These are phyloP conservation scores for Astrothelium macrocarpum DNA, from an alignment of 495 filamentous ascomycete genomes.

Conservation along the genomic window DNA sequence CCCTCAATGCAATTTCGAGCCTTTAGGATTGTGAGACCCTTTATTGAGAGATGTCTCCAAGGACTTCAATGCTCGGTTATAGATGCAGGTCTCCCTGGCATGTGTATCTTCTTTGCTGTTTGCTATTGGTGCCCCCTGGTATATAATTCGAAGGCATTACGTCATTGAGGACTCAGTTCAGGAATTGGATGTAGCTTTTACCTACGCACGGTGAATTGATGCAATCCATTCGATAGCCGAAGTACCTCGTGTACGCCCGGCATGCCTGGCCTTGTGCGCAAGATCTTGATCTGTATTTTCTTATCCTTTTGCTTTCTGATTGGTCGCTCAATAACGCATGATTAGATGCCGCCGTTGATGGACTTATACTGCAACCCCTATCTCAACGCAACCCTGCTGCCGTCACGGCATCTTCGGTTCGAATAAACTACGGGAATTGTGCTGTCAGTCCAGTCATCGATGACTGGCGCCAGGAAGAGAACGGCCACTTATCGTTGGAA, in stretches of 20 bases:
- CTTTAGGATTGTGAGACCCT: no score
- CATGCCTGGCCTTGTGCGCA: slow-evolving; percentile 15
- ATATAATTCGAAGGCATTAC: no score
- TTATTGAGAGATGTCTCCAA: no score
- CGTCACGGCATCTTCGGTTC: slow-evolving; percentile 40
- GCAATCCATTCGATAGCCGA: not conserved
- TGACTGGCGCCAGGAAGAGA: slow-evolving; percentile 33
- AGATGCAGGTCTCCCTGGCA: no score
- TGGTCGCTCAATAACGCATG: slow-evolving; percentile 21
- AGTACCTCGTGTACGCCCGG: not conserved
- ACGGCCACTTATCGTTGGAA: slow-evolving; percentile 48
- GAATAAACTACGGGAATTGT: slow-evolving; percentile 67
- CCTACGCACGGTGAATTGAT: not conserved
- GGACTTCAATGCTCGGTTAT: no score
- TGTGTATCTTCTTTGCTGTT: no score
- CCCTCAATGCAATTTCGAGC: no score
- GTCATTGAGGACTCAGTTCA: no score
- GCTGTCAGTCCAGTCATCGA: slow-evolving; percentile 40
- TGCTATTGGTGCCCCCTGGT: no score
- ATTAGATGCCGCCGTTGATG: slow-evolving; percentile 79
- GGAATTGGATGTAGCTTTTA: not conserved
- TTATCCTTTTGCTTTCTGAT: not conserved
- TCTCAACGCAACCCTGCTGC: slow-evolving; percentile 30
- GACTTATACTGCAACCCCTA: slow-evolving; percentile 70
- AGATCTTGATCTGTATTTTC: slow-evolving; percentile 12